Evolutionary conservation across 2,329 filamentous ascomycete species (phyloP).

Genomic region (Fusarium sublunatum): DNA sequence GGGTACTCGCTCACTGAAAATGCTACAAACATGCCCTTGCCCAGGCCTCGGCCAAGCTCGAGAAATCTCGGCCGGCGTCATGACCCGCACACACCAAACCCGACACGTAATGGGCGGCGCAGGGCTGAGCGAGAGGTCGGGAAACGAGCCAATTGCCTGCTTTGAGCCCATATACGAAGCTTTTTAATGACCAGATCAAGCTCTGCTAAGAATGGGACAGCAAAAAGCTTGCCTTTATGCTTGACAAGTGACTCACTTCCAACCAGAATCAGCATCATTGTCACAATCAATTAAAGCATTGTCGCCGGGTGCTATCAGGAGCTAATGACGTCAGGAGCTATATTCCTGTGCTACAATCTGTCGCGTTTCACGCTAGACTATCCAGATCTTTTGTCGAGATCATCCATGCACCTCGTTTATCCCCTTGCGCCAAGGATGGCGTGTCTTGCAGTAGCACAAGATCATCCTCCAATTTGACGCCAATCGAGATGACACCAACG

Average conservation of each 20-base stretch:
- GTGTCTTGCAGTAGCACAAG: too few relatives aligned
- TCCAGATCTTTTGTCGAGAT: too few relatives aligned
- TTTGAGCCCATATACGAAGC: not conserved
- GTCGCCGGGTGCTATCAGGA: conserved; percentile 3
- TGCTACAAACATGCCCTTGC: not conserved
- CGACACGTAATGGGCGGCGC: conserved; percentile 34
- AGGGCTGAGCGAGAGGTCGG: conserved; percentile 27
- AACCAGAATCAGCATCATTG: not conserved
- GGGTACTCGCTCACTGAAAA: not conserved
- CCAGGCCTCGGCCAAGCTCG: conserved; percentile 9
- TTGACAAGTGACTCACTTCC: too few relatives aligned
- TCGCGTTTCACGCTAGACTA: too few relatives aligned
- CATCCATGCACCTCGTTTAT: too few relatives aligned
- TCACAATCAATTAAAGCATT: conserved; percentile 10
- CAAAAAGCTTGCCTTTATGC: conserved; percentile 22
- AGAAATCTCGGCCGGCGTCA: conserved; percentile 31
- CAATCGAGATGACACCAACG: too few relatives aligned
- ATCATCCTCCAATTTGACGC: too few relatives aligned
- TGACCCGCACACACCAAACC: conserved; percentile 34
- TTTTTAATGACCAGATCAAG: not conserved
- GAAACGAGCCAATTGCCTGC: conserved; percentile 21
- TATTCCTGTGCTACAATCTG: not conserved
- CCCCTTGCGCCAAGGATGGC: too few relatives aligned
- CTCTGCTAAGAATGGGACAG: not conserved
- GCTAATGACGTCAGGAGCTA: conserved; percentile 32